Percentiles rank a stretch among this genome's conserved stretches.
Conservation (phyloP, 2,329 filamentous ascomycete genomes). For the Pseudocercospora vitis region DNA sequence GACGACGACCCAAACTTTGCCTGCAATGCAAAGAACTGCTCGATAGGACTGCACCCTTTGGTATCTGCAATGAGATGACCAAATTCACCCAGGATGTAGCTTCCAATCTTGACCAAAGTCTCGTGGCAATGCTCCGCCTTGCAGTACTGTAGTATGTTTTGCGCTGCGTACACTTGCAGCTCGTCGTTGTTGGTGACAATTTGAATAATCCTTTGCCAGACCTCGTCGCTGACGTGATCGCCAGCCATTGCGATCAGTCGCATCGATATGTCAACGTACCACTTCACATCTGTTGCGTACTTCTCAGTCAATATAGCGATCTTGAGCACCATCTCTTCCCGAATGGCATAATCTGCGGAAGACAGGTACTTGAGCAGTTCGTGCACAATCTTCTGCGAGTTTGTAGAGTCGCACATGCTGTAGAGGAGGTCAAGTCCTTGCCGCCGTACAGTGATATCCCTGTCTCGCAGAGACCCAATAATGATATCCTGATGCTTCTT, state of each 20-base stretch:
- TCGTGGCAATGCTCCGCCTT: conserved; percentile 94
- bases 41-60: conserved; percentile 88
- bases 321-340: conserved; percentile 99
- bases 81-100: conserved; percentile 94
- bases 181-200: conserved; percentile 99
- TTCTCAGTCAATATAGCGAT: conserved; percentile 98
- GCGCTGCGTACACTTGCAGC: conserved; percentile 91
- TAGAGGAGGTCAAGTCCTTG: conserved; percentile 95
- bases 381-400: conserved; percentile 87
- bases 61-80: conserved; percentile 94
- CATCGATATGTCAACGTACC: conserved; percentile 98
- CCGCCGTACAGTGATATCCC: conserved; percentile 93
- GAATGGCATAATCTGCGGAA: conserved; percentile 94
- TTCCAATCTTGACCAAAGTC: conserved; percentile 95
- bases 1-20: conserved; percentile 86
- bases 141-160: conserved; percentile 88
- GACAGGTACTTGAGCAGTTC: conserved; percentile 93
- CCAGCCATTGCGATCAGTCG: conserved; percentile 93
- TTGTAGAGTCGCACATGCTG: conserved; percentile 98
- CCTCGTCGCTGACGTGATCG: conserved; percentile 97
- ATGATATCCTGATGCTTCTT: conserved; percentile 98
- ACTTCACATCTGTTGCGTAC: conserved; percentile 96
- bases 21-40: conserved; percentile 92
- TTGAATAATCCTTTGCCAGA: conserved; percentile 98
- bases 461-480: conserved; percentile 86